Percentiles rank a stretch among this genome's conserved stretches.
Conservation (phyloP, 768 basidiomycete species). For the Agaricus sinodeliciosus region DNA sequence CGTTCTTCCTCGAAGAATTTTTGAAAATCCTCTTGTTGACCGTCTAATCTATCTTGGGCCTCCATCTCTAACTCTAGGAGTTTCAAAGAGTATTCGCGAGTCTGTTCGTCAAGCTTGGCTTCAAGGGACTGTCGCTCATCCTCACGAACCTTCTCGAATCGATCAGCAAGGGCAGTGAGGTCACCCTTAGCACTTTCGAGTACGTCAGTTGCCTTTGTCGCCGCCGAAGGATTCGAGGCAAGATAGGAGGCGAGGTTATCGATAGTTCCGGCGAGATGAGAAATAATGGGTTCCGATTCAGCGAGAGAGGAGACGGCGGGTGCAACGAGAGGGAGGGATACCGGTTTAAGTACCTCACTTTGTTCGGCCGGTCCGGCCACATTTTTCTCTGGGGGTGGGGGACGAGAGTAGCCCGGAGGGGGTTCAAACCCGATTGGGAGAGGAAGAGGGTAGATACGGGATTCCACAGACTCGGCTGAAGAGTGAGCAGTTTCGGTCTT, state of each 20-base stretch:
- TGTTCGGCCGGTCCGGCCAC: conserved; percentile 12
- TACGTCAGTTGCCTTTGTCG: conserved; percentile 63
- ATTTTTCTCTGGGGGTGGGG: conserved; percentile 40
- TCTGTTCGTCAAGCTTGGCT: conserved; percentile 70
- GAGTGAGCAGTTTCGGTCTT: conserved; percentile 16
- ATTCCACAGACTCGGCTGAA: conserved; percentile 21
- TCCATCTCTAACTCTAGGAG: conserved; percentile 81
- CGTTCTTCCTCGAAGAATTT: conserved; percentile 78
- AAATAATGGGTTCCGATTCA: conserved; percentile 84
- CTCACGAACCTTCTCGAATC: conserved; percentile 74
- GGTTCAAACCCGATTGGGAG: conserved; percentile 94
- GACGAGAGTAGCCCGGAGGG: conserved; percentile 79
- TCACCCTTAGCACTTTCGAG: conserved; percentile 78
- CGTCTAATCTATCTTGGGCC: conserved; percentile 77
- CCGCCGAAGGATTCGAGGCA: conserved; percentile 61
- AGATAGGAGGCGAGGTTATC: conserved; percentile 86
- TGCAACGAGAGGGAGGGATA: conserved; percentile 66
- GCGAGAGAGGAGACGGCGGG: conserved; percentile 69
- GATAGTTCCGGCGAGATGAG: conserved; percentile 87
- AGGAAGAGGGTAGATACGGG: conserved; percentile 55
- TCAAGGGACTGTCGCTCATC: conserved; percentile 68
- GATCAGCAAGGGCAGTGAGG: conserved; percentile 66
- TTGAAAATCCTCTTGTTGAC: conserved; percentile 82
- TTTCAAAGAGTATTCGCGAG: conserved; percentile 74
- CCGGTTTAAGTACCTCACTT: conserved; percentile 17